phyloP scores from a whole-genome alignment of 768 basidiomycete genomes.

The Boletus patriciae region DNA sequence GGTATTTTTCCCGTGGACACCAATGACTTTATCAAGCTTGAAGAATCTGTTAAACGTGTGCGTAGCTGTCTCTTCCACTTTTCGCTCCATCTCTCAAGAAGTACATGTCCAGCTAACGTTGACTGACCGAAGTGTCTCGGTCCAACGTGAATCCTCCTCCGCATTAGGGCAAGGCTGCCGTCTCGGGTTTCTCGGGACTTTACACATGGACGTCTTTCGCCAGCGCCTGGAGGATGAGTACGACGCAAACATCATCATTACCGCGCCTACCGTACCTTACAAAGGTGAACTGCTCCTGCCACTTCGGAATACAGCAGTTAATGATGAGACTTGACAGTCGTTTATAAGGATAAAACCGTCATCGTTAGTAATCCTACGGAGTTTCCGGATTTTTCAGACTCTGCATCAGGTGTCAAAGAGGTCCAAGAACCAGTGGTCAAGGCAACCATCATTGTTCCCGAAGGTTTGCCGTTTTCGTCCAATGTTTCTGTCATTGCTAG shows the following conservation, averaged over 20 bases:
- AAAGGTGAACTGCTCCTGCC: constrained; percentile 49
- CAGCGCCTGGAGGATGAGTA: constrained; percentile 98
- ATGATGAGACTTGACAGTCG: constrained; percentile 46
- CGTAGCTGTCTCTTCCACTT: constrained; percentile 17
- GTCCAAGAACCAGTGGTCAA: constrained; percentile 93
- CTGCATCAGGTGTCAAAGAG: constrained; percentile 58
- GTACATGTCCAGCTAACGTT: constrained; percentile 60
- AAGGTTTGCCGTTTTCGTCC: constrained; percentile 52
- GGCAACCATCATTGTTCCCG: constrained; percentile 91
- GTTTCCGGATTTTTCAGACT: constrained; percentile 82
- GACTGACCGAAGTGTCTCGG: constrained; percentile 85
- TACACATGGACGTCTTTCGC: constrained; percentile 96
- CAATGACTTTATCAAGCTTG: constrained; percentile 88
- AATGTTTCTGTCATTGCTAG: neutral
- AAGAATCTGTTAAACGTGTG: constrained; percentile 93
- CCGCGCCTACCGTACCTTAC: constrained; percentile 94
- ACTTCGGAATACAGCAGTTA: neutral
- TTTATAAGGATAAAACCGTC: constrained; percentile 63
- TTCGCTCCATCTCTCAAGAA: constrained; percentile 11
- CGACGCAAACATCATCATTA: constrained; percentile 90
- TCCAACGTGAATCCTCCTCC: constrained; percentile 89
- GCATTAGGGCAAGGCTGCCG: constrained; percentile 95
- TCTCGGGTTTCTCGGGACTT: constrained; percentile 90
- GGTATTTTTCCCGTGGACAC: constrained; percentile 93
- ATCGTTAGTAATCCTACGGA: constrained; percentile 91